Evolutionary conservation across 208 protist genomes (phyloP).

Genomic region (Wallacemonas sp.): DNA sequence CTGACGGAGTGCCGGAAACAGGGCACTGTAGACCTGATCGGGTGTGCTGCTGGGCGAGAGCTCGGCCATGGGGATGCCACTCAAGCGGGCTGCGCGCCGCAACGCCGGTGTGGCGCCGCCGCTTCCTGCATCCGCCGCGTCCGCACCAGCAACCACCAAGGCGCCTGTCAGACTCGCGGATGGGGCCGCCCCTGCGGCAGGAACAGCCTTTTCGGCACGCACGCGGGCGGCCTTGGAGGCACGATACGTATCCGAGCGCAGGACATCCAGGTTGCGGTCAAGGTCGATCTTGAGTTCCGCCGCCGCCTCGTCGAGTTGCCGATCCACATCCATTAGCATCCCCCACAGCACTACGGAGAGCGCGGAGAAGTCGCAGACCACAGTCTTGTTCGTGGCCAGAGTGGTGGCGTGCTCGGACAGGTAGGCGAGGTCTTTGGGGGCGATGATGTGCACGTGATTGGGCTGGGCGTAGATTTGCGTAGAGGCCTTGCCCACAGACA

Average conservation of each 20-base stretch:
- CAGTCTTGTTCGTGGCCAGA: slow-evolving; percentile 31
- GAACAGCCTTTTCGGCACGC: neutral
- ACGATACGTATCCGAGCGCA: neutral
- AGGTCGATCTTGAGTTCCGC: neutral
- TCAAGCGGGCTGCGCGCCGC: neutral
- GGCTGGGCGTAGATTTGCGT: slow-evolving; percentile 67
- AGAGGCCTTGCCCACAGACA: slow-evolving; percentile 42
- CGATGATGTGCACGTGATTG: slow-evolving; percentile 53
- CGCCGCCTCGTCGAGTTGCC: slow-evolving; percentile 31
- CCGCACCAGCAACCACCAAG: neutral
- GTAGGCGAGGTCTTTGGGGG: slow-evolving; percentile 32
- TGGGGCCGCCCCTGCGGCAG: neutral
- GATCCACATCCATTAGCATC: slow-evolving; percentile 45
- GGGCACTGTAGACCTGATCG: slow-evolving; percentile 22
- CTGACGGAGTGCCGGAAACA: slow-evolving; percentile 29
- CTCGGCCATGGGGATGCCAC: neutral
- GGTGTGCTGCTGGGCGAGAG: slow-evolving; percentile 1
- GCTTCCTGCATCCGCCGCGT: neutral
- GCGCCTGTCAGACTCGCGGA: neutral
- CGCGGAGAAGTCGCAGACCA: slow-evolving; percentile 64
- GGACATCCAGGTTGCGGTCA: slow-evolving; percentile 9
- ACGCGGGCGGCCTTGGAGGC: neutral
- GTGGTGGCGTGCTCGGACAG: slow-evolving; percentile 37
- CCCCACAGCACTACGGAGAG: slow-evolving; percentile 66
- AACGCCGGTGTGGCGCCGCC: neutral